A percentile compares a stretch with the other conserved stretches of the same genome.
These are phyloP conservation scores for Fusarium sp. DNA, from an alignment of 2,329 filamentous ascomycete species.

Conservation along the genomic window DNA sequence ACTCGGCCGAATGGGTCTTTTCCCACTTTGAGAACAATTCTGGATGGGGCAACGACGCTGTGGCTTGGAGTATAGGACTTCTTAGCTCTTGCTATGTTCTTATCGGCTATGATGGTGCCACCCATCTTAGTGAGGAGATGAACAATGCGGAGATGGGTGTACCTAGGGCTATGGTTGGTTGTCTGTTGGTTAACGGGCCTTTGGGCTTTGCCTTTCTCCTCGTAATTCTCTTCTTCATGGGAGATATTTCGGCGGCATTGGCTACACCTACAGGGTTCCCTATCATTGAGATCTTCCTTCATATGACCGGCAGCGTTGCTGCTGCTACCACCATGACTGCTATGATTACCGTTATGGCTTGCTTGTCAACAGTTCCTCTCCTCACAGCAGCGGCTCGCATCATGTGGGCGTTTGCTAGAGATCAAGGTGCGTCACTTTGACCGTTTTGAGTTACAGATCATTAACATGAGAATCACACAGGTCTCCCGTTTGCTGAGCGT, in stretches of 20 bases:
- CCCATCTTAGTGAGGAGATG: slow-evolving; percentile 35
- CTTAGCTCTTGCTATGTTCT: slow-evolving; percentile 33
- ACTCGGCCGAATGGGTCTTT: slow-evolving; percentile 25
- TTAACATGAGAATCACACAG: background rate
- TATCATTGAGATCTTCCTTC: slow-evolving; percentile 27
- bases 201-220: slow-evolving; percentile 25
- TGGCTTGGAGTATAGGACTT: slow-evolving; percentile 34
- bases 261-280: slow-evolving; percentile 22
- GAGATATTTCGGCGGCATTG: slow-evolving; percentile 8
- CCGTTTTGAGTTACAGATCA: accelerated
- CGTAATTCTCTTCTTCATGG: slow-evolving; percentile 26
- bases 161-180: slow-evolving; percentile 21
- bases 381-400: slow-evolving; percentile 24
- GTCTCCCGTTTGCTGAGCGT: slow-evolving; percentile 21
- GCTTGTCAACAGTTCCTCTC: slow-evolving; percentile 17
- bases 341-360: slow-evolving; percentile 17
- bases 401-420: slow-evolving; percentile 36
- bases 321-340: background rate
- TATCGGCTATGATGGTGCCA: slow-evolving; percentile 29
- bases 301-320: background rate
- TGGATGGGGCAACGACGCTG: slow-evolving; percentile 18
- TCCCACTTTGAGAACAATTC: slow-evolving; percentile 28
- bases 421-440: slow-evolving; percentile 2
- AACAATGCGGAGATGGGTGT: slow-evolving; percentile 18
- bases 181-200: slow-evolving; percentile 18